A percentile compares a stretch with the other conserved stretches of the same genome.
phyloP scores from a whole-genome alignment of 352 stramenopile species.

The Pythium folliculosum region DNA sequence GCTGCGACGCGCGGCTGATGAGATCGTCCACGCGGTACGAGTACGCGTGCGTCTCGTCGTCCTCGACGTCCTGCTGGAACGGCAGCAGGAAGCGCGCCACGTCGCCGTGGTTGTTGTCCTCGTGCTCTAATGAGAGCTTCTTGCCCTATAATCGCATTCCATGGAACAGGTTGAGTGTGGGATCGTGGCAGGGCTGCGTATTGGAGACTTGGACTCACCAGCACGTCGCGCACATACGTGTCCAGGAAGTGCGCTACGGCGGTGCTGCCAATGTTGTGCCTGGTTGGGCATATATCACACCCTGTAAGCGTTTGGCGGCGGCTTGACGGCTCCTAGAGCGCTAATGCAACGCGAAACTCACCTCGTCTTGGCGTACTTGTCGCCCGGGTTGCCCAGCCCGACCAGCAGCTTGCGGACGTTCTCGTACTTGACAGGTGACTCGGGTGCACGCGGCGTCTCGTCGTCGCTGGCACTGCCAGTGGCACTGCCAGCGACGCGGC shows the following conservation, averaged over 20 bases:
- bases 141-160: slow-evolving; percentile 33
- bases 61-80: slow-evolving; percentile 60
- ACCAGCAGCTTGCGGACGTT: slow-evolving; percentile 82
- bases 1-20: slow-evolving; percentile 71
- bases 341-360: slow-evolving; percentile 17
- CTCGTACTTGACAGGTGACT: slow-evolving; percentile 48
- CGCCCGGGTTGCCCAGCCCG: slow-evolving; percentile 80
- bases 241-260: slow-evolving; percentile 69
- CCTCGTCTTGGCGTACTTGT: slow-evolving; percentile 82
- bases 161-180: neutral
- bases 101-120: slow-evolving; percentile 65
- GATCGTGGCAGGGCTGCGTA: too few relatives aligned
- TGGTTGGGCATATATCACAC: slow-evolving; percentile 17
- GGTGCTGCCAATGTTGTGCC: slow-evolving; percentile 81
- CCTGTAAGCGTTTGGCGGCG: neutral
- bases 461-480: neutral
- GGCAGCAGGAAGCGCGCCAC: slow-evolving; percentile 54
- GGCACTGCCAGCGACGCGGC: too few relatives aligned
- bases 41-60: slow-evolving; percentile 28
- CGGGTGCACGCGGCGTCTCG: neutral
- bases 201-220: too few relatives aligned
- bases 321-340: neutral
- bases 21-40: slow-evolving; percentile 65
- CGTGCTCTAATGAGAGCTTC: slow-evolving; percentile 53
- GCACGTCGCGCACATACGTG: slow-evolving; percentile 58